phyloP scores from a whole-genome alignment of 768 basidiomycete species.

The Gyrodon lividus region DNA sequence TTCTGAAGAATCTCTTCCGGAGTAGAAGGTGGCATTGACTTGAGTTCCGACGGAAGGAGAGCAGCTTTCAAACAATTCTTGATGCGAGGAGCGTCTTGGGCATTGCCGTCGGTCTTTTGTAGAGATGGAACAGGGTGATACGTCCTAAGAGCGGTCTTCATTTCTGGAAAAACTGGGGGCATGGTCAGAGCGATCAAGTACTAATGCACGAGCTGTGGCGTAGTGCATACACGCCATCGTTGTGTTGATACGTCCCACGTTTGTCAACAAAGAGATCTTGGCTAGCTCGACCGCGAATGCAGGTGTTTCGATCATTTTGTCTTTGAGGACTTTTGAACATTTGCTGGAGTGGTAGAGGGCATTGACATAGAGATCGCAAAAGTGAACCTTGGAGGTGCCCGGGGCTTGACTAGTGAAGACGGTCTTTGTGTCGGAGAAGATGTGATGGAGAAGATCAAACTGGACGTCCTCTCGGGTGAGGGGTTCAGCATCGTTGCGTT shows the following conservation, averaged over 20 bases:
- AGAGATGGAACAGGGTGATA: conserved; percentile 89
- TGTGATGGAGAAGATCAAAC: conserved; percentile 76
- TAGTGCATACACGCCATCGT: conserved; percentile 76
- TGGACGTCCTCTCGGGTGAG: conserved; percentile 83
- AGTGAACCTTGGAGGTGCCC: conserved; percentile 57
- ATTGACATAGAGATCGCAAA: conserved; percentile 81
- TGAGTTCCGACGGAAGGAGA: conserved; percentile 66
- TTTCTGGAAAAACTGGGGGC: conserved; percentile 80
- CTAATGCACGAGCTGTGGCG: conserved; percentile 6
- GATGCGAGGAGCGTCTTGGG: conserved; percentile 89
- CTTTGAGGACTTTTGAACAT: conserved; percentile 85
- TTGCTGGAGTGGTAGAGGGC: conserved; percentile 77
- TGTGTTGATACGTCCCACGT: conserved; percentile 90
- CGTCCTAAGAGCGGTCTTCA: conserved; percentile 86
- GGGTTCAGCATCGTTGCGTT: conserved; percentile 80
- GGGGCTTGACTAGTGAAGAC: conserved; percentile 71
- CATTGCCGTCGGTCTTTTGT: conserved; percentile 84
- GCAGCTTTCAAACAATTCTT: conserved; percentile 89
- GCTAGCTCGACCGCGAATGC: conserved; percentile 77
- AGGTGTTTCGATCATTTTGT: conserved; percentile 82
- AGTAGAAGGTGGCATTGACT: conserved; percentile 63
- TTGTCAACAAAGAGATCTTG: conserved; percentile 82
- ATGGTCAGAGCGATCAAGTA: conserved; percentile 18
- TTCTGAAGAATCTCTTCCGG: conserved; percentile 72
- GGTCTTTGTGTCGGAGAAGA: conserved; percentile 67